Evolutionary conservation across 805 yeast species (phyloP).

Genomic region (Metschnikowia shivogae): DNA sequence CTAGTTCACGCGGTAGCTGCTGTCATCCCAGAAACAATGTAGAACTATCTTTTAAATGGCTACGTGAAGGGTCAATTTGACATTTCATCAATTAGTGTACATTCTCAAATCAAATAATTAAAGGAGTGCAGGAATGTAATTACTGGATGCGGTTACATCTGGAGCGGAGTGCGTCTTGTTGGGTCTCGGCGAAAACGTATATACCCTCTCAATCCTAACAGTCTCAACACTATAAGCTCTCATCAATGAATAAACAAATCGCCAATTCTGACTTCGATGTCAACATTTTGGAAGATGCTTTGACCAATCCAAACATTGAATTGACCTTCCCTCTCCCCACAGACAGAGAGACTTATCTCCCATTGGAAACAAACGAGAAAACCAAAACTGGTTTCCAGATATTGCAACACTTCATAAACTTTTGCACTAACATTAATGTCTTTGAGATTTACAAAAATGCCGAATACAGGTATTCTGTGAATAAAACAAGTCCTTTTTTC

Average conservation of each 20-base stretch:
- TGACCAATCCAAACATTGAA: slow-evolving; percentile 26
- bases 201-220: background rate
- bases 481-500: slow-evolving; percentile 29
- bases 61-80: too few species aligned
- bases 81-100: too few species aligned
- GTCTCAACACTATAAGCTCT: background rate
- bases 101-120: too few species aligned
- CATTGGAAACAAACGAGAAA: slow-evolving; percentile 28
- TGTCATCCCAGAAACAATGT: too few species aligned
- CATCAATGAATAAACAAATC: background rate
- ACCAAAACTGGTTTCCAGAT: slow-evolving; percentile 22
- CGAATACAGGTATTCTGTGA: slow-evolving; percentile 33
- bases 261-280: slow-evolving; percentile 28
- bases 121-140: slow-evolving; percentile 3
- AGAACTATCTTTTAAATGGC: too few species aligned
- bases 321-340: slow-evolving; percentile 38
- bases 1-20: too few species aligned
- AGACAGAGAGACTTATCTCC: slow-evolving; percentile 29
- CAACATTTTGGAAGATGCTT: slow-evolving; percentile 35
- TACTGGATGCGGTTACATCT: slow-evolving; percentile 2
- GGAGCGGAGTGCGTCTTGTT: slow-evolving; percentile 6
- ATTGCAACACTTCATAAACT: slow-evolving; percentile 29
- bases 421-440: slow-evolving; percentile 25
- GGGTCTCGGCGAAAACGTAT: background rate
- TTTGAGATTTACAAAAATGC: slow-evolving; percentile 30